Evolutionary conservation across 768 basidiomycete genomes (phyloP).

Genomic region (Postia placenta): DNA sequence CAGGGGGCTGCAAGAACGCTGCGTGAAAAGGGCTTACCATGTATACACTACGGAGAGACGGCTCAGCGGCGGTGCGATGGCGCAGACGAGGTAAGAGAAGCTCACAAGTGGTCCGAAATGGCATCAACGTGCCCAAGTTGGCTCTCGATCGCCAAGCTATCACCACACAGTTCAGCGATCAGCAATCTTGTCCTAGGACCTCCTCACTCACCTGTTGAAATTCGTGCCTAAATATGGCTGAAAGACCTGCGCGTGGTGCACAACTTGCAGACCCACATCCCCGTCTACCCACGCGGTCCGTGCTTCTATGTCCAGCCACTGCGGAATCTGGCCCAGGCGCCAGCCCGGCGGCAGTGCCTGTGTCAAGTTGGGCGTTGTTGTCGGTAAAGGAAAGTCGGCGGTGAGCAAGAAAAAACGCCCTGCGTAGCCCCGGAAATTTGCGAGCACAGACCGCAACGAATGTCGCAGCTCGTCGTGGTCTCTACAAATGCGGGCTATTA

Average conservation of each 20-base stretch:
- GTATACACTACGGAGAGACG: constrained; percentile 17
- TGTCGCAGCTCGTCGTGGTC: constrained; percentile 34
- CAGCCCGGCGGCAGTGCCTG: constrained; percentile 9
- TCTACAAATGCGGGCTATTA: constrained; percentile 9
- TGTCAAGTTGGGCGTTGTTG: constrained; percentile 2
- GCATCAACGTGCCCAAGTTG: constrained; percentile 25
- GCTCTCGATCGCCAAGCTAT: constrained; percentile 30
- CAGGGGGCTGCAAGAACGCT: neutral
- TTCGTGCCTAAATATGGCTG: constrained; percentile 13
- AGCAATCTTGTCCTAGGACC: neutral
- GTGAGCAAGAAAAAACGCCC: constrained; percentile 28
- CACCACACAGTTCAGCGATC: neutral
- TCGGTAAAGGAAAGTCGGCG: constrained; percentile 26
- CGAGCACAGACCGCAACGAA: constrained; percentile 28
- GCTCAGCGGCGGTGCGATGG: neutral
- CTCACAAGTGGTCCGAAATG: constrained; percentile 28
- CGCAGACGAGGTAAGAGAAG: neutral
- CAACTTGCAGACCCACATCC: constrained; percentile 22
- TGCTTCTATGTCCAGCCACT: constrained; percentile 29
- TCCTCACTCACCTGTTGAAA: constrained; percentile 28
- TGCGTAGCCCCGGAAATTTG: constrained; percentile 23
- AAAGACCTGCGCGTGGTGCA: constrained; percentile 28
- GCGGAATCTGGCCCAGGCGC: constrained; percentile 33
- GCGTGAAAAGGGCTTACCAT: constrained; percentile 12
- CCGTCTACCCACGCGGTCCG: constrained; percentile 19